These are phyloP conservation scores for Aspergillus luchuensis DNA, from an alignment of 2,329 filamentous ascomycete genomes.

Conservation along the genomic window DNA sequence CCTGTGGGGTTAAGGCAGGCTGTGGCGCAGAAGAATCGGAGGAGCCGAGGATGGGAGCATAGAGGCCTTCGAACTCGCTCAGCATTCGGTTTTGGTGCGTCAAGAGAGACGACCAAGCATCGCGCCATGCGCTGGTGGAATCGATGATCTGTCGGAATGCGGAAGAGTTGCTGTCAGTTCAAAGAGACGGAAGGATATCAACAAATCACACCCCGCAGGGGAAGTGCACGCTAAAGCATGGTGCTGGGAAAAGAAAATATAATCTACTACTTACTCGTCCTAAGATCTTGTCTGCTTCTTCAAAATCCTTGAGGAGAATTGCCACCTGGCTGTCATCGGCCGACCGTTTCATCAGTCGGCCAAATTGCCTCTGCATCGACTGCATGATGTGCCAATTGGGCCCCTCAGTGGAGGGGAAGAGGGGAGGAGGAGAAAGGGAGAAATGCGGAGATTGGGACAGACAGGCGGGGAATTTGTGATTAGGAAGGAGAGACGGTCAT, in stretches of 20 bases:
- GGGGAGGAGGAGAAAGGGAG: constrained; percentile 3
- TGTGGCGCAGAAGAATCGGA: constrained; percentile 59
- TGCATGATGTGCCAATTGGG: constrained; percentile 37
- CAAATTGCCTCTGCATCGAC: constrained; percentile 70
- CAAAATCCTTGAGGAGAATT: constrained; percentile 74
- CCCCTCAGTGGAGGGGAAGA: neutral
- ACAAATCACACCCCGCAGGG: neutral
- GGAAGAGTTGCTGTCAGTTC: constrained; percentile 11
- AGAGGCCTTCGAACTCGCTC: constrained; percentile 70
- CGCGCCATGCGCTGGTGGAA: constrained; percentile 73
- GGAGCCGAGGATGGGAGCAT: constrained; percentile 73
- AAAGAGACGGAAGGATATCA: neutral
- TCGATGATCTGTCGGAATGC: constrained; percentile 65
- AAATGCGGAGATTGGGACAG: neutral
- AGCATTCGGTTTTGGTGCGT: constrained; percentile 67
- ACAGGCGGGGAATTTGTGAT: neutral
- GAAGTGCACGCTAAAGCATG: neutral
- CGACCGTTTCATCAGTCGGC: constrained; percentile 68
- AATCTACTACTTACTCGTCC: constrained; percentile 58
- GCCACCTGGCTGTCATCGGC: constrained; percentile 77
- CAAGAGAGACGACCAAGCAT: constrained; percentile 74
- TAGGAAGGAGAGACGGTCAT: too few relatives aligned
- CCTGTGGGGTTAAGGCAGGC: constrained; percentile 61
- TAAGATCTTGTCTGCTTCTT: constrained; percentile 75
- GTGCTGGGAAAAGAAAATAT: neutral